Conservation (phyloP, 495 filamentous ascomycete species). For the Letharia lupina region DNA sequence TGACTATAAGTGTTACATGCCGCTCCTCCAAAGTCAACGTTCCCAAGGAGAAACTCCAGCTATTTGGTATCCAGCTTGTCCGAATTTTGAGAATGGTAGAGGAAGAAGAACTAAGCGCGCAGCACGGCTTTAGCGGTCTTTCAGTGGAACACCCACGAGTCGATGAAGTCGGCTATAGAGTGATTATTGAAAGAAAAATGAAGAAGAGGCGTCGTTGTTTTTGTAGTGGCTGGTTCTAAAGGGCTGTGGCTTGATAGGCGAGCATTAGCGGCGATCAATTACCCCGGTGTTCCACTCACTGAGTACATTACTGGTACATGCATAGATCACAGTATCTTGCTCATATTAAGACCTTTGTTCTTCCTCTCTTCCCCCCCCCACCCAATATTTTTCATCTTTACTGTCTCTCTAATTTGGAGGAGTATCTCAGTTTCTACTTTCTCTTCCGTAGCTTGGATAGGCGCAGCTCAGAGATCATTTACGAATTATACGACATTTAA, state of each 20-base stretch:
- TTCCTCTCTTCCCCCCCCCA: background rate
- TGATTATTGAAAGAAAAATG: too few relatives aligned
- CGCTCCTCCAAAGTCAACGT: too few relatives aligned
- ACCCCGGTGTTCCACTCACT: background rate
- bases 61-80: too few relatives aligned
- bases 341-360: background rate
- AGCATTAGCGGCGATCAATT: background rate
- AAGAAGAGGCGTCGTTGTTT: background rate
- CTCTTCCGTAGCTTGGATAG: background rate
- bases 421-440: background rate
- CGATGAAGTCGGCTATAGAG: too few relatives aligned
- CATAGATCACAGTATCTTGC: background rate
- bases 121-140: too few relatives aligned
- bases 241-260: background rate
- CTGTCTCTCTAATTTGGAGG: background rate
- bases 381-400: background rate
- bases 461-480: background rate
- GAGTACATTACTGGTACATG: background rate
- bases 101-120: too few relatives aligned
- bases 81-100: too few relatives aligned
- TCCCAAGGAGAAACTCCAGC: too few relatives aligned
- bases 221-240: background rate
- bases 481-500: slow-evolving; percentile 10
- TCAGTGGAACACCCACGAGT: too few relatives aligned
- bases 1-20: background rate